Percentiles rank a stretch among this genome's conserved stretches.
Evolutionary conservation across 1,284 basidiomycete species (phyloP).

Genomic region (Neonothopanus nambi): DNA sequence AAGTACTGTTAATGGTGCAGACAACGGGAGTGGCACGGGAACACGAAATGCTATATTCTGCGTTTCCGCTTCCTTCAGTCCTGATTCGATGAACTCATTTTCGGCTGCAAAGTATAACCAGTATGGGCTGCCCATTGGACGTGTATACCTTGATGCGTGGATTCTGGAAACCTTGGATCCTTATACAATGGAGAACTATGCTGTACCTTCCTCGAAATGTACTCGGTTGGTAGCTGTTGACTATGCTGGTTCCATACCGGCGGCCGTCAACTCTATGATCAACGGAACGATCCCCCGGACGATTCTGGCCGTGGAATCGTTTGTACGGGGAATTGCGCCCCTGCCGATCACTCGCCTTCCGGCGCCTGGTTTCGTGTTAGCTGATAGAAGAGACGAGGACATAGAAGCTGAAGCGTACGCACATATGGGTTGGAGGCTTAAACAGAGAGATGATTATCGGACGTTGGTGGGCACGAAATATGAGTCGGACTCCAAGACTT

Average conservation of each 20-base stretch:
- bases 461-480: conserved; percentile 53
- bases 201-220: conserved; percentile 92
- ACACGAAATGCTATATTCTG: conserved; percentile 15
- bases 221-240: conserved; percentile 89
- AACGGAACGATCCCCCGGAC: conserved; percentile 75
- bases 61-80: conserved; percentile 76
- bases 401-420: conserved; percentile 26
- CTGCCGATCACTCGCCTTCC: conserved; percentile 71
- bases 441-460: conserved; percentile 56
- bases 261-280: conserved; percentile 86
- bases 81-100: conserved; percentile 59
- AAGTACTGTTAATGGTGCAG: conserved; percentile 15
- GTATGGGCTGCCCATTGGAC: conserved; percentile 72
- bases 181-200: conserved; percentile 92
- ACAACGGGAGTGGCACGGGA: conserved; percentile 18
- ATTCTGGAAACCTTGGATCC: conserved; percentile 96
- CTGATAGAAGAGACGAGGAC: conserved; percentile 50
- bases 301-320: conserved; percentile 71
- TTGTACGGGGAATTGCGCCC: conserved; percentile 62
- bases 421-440: conserved; percentile 51
- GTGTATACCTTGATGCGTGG: conserved; percentile 93
- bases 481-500: conserved; percentile 46
- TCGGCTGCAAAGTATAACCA: conserved; percentile 77
- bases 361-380: conserved; percentile 54
- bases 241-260: conserved; percentile 85